Base-by-base conservation (phyloP, 106 monocot genomes). In the Apostasia ramifera region DNA sequence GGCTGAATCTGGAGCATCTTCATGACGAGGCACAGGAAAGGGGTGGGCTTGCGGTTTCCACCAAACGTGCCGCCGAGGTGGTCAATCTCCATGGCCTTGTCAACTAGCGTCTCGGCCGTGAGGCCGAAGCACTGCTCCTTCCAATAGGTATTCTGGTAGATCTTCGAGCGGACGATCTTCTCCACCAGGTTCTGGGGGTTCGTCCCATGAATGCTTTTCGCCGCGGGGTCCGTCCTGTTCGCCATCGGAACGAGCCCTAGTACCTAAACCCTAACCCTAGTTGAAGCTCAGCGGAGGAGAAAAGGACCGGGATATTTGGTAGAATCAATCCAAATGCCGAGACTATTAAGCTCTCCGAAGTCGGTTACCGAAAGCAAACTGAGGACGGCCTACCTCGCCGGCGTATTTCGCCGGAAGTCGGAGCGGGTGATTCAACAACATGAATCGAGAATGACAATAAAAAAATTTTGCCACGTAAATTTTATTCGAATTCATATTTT, bases 1-100 rank as follows among this genome's bases (percentile, higher is more conserved):
- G 95, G 92, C 77, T 97, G 95, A 80, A 97, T 97, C 87, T 97
- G 95, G 57, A 97, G 89, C 95, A 97, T 97, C 84, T 97, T 97
- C 74, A 92, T 68, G 53, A 92, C 76, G 55, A 97, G 89, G 59
- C 95, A 97, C 54, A 97, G 76, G 76, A 97, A 97, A 5, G 95
- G 92, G 8, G 95, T 92, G 63, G 95, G 95, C 74, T 74, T 84
- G 39, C 89, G 79, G 68, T 67, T 86, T 11, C 95, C 95, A 13
- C 95, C 95, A 59, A 75, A 87, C 50, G 95, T 92, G 8, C 95
- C 92, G 37, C 95, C 95, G 48, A 92, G 76, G 67, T 97, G 95
- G 70, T 97, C 95, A 65, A 97, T 82, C 70, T 89, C 92, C 95
- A 97, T 97, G 77, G 95, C 95, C 89, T 97, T 92, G 81, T 97